Evolutionary conservation across 352 stramenopile species (phyloP).

Genomic region (Pythium utonaiense): DNA sequence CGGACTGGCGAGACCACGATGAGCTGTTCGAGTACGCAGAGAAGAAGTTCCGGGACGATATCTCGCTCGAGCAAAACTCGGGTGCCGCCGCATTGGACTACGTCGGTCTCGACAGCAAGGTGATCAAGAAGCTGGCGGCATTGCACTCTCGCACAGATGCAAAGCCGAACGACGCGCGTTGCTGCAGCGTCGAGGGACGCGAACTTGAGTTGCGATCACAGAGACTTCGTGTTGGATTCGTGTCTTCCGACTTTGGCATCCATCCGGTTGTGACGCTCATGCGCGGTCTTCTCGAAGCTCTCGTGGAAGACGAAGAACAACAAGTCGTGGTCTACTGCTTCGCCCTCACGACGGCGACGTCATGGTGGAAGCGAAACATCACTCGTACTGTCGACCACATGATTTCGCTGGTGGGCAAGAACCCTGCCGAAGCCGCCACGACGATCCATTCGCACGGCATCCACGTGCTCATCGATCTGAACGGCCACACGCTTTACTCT

Average conservation of each 20-base stretch:
- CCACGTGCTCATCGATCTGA: conserved; percentile 80
- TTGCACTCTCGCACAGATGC: not conserved
- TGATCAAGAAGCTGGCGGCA: conserved; percentile 23
- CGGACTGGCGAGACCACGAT: conserved; percentile 59
- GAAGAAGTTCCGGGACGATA: conserved; percentile 18
- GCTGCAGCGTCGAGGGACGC: not conserved
- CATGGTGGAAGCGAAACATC: conserved; percentile 85
- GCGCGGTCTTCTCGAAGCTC: conserved; percentile 52
- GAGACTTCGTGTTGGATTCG: conserved; percentile 56
- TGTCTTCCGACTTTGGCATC: conserved; percentile 81
- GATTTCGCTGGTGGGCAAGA: conserved; percentile 61
- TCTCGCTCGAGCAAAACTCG: conserved; percentile 10
- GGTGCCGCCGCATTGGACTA: conserved; percentile 45
- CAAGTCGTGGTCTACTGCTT: conserved; percentile 67
- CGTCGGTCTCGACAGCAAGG: conserved; percentile 29
- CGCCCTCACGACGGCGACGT: conserved; percentile 44
- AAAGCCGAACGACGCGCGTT: not conserved
- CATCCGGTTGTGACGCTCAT: conserved; percentile 74
- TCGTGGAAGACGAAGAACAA: conserved; percentile 29
- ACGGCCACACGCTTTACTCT: conserved; percentile 79
- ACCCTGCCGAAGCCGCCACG: conserved; percentile 39
- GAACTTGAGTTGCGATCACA: conserved; percentile 24
- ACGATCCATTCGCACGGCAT: conserved; percentile 53
- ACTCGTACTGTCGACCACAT: conserved; percentile 59
- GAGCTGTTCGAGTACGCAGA: conserved; percentile 37